Conservation (phyloP, 208 protist genomes). For the Giardia duodenalis region DNA sequence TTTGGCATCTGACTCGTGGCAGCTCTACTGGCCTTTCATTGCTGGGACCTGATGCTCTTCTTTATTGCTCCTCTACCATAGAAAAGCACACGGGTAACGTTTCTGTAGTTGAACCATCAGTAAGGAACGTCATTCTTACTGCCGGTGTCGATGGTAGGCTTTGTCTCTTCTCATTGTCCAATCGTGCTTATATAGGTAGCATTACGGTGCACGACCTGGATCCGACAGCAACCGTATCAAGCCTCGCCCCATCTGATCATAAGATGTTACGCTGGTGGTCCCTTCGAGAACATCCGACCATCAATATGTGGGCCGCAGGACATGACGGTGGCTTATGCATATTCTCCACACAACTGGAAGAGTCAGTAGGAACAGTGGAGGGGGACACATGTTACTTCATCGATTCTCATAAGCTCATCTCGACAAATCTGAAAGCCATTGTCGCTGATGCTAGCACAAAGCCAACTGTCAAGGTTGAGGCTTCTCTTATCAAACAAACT, state of each 20-base stretch:
- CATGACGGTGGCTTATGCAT: conserved; percentile 15
- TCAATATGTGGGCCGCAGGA: conserved; percentile 3
- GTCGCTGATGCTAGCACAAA: neutral
- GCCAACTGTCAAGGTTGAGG: neutral
- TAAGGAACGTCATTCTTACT: neutral
- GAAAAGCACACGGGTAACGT: neutral
- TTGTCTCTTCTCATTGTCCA: neutral
- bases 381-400: neutral
- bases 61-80: neutral
- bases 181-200: neutral
- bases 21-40: neutral
- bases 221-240: neutral
- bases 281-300: neutral
- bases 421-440: neutral
- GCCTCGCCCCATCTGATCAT: neutral
- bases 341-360: neutral
- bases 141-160: neutral
- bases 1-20: neutral
- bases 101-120: neutral
- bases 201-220: neutral
- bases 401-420: neutral
- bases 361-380: neutral
- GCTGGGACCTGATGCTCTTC: neutral
- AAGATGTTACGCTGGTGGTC: neutral
- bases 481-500: conserved; percentile 13